Conservation (phyloP, 2,329 filamentous ascomycete species). For the Apiospora arundinis region DNA sequence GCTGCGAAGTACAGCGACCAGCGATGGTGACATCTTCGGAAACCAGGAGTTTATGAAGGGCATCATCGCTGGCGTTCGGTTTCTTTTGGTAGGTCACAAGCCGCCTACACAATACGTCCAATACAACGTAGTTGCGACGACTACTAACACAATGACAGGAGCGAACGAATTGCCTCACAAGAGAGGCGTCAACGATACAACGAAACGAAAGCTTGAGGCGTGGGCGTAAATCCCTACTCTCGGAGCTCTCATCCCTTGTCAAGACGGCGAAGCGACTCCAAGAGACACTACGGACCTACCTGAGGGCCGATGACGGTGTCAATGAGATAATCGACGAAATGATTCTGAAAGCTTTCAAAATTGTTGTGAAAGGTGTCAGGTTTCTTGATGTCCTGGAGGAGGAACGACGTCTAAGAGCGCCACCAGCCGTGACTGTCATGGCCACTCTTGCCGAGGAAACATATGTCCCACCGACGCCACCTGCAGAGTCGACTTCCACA, state of each 20-base stretch:
- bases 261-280: conserved; percentile 88
- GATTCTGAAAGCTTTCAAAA: conserved; percentile 90
- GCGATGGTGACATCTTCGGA: conserved; percentile 79
- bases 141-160: conserved; percentile 61
- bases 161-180: conserved; percentile 83
- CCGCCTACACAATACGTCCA: not conserved
- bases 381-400: conserved; percentile 88
- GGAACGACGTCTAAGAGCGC: conserved; percentile 56
- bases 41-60: conserved; percentile 95
- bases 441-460: conserved; percentile 65
- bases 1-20: conserved; percentile 77
- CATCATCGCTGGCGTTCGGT: conserved; percentile 90
- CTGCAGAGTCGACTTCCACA: conserved; percentile 57
- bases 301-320: conserved; percentile 59
- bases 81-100: conserved; percentile 73
- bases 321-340: conserved; percentile 89
- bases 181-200: conserved; percentile 78
- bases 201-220: conserved; percentile 77
- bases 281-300: conserved; percentile 65
- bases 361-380: conserved; percentile 87
- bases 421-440: conserved; percentile 63
- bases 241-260: conserved; percentile 87
- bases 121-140: not conserved
- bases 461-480: conserved; percentile 67
- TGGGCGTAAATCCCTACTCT: conserved; percentile 84